Percentiles rank a stretch among this genome's conserved stretches.
Evolutionary conservation across 306 rosid genomes (phyloP).

Genomic region (Acacia melanoxylon): DNA sequence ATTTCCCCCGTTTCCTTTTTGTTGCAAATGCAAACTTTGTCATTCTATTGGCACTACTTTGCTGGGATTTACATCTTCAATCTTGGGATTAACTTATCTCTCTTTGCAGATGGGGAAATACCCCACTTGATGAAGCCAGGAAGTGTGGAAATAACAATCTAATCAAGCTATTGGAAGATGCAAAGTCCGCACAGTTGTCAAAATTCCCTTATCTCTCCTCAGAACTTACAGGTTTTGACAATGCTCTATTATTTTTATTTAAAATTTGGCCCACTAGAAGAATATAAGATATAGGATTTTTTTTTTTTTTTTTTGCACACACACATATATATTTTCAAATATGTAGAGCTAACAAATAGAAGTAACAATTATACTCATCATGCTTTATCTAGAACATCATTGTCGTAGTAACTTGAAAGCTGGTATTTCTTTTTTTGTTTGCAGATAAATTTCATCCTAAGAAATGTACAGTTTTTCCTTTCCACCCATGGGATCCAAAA

Average conservation of each 20-base stretch:
- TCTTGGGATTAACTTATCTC: not conserved
- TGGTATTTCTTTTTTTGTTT: slow-evolving; percentile 13
- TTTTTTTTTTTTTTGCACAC: not conserved
- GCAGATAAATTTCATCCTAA: slow-evolving; percentile 65
- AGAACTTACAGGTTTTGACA: slow-evolving; percentile 58
- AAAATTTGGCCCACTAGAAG: not conserved
- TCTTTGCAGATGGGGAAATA: slow-evolving; percentile 83
- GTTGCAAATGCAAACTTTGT: not conserved
- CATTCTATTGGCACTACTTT: not conserved
- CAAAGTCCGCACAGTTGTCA: slow-evolving; percentile 63
- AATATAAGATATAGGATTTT: not conserved
- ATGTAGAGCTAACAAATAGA: not conserved
- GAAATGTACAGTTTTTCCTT: slow-evolving; percentile 88
- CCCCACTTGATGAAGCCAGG: slow-evolving; percentile 84
- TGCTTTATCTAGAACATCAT: not conserved
- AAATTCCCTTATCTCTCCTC: slow-evolving; percentile 44
- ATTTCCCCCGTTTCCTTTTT: not conserved
- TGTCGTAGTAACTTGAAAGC: not conserved
- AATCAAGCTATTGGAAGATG: slow-evolving; percentile 74
- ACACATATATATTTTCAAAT: no score
- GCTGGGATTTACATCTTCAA: not conserved
- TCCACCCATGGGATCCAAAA: slow-evolving; percentile 79
- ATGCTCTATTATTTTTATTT: not conserved
- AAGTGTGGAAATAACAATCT: slow-evolving; percentile 82
- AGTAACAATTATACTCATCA: not conserved